These are phyloP conservation scores for Peltaster fructicola DNA, from an alignment of 2,329 filamentous ascomycete species.

Conservation along the genomic window DNA sequence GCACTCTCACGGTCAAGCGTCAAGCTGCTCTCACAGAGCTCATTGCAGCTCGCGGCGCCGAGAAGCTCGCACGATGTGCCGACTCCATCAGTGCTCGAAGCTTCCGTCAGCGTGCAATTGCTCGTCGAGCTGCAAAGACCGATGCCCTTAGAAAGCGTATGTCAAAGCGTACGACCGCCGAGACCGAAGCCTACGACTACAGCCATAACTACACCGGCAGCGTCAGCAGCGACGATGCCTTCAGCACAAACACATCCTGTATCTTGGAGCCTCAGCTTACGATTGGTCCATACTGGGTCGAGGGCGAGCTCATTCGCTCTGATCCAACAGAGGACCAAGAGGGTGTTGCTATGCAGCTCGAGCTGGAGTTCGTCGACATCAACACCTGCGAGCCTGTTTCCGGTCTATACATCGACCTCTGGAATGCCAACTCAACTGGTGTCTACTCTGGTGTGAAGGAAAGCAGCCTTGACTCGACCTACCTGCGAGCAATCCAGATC, in stretches of 20 bases:
- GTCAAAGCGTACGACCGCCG: too few relatives aligned
- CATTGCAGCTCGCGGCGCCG: too few relatives aligned
- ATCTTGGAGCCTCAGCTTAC: constrained; percentile 13
- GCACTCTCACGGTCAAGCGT: too few relatives aligned
- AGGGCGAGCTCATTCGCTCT: constrained; percentile 19
- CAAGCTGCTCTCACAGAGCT: too few relatives aligned
- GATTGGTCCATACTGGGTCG: constrained; percentile 17
- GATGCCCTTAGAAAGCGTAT: too few relatives aligned
- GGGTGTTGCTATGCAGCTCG: constrained; percentile 23
- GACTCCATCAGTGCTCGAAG: too few relatives aligned
- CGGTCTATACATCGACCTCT: constrained; percentile 25
- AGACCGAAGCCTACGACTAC: constrained; percentile 16
- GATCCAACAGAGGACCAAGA: constrained; percentile 24
- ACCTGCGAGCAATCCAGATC: constrained; percentile 22
- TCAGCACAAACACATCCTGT: constrained; percentile 10
- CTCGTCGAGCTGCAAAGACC: too few relatives aligned
- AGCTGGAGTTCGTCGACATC: constrained; percentile 26
- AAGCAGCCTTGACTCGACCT: constrained; percentile 20
- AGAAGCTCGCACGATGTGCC: too few relatives aligned
- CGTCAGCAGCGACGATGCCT: constrained; percentile 10
- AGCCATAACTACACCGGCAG: constrained; percentile 15
- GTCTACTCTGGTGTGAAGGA: constrained; percentile 24
- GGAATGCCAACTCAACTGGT: constrained; percentile 30
- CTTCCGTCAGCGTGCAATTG: too few relatives aligned
- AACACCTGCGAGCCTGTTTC: constrained; percentile 24